Evolutionary conservation across 192 early-diverging fungal genomes (phyloP), one percentile per base, ranked within the genome.

Genomic region (Gryganskiella cystojenkinii): DNA sequence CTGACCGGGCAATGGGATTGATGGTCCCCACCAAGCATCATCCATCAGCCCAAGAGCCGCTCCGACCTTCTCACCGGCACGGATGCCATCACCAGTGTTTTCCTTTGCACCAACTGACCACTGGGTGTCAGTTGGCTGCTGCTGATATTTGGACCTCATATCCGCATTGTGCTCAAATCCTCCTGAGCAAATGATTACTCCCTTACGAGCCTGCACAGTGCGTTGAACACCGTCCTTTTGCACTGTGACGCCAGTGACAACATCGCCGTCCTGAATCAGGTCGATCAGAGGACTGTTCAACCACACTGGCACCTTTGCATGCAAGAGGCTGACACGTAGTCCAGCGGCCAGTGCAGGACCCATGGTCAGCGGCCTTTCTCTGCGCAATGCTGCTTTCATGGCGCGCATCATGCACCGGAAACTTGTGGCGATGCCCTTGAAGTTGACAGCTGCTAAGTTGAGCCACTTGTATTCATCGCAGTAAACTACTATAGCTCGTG

Each of bases 21-120:
- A 43, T 3, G 63, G 63, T 15, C 63, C 51, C 63, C 63, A 64
- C 50, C 49, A 64, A 14, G 63, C 52, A 33, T 54, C 63, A 8
- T 64, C 63, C 51, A 52, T 64, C n/a, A 64, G 28, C 0, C 8
- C 24, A 28, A 54, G 63, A 2, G 63, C 63, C 1, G 63, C 63
- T 13, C 63, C 63, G 7, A 54, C 51, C 52, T 55, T 64, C 14
- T 8, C 51, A 15, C 63, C 51, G 2, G 51, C 51, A 1, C 63
- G 51, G 49, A 64, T 64, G 22, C 63, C 63, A 24, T 64, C 63
- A 17, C 63, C 63, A 15, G 51, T 64, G 63, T 64, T 64, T 34
- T 44, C 51, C 28, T 64, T 55, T 20, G 51, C 52, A 10, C 63
- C 63, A 1, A 64, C 25, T 10, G 49, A 52, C 61, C 61, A 63